Base-by-base conservation (phyloP, 2,329 filamentous ascomycete species). In the Parastagonospora avenae region DNA sequence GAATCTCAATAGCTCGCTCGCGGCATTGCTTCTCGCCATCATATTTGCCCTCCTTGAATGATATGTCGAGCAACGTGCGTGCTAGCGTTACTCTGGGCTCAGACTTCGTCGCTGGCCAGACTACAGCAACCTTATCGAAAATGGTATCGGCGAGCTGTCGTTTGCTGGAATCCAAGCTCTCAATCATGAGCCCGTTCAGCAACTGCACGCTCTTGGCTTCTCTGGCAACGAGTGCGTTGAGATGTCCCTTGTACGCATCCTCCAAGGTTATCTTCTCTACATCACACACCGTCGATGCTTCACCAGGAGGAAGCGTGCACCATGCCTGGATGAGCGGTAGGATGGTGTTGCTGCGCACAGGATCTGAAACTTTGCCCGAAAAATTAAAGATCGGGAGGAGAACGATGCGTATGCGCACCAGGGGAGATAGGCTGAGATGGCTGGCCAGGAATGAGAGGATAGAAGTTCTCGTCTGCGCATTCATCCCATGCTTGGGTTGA, bases 301-400 rank as follows among this genome's bases (percentile, higher is more conserved):
- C 79, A 1, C 76, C 72, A 8, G 79, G 76, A 9, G 76, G 74
- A 16, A 90, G 70, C 8, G 76, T 72, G 24, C 85, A 79, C 91
- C 91, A 96, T 66, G 81, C 80, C 49, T 84, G 80, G 29, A 96
- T 78, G 3, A 88, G 74, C 1, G 92, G 90, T n/a, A 93, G 76
- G n/a, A 97, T 76, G 16, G 89, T 79, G 58, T 89, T 86, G 1
- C 86, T 90, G 49, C 91, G 87, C 9, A 87, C 85, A 24, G 82
- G 85, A n/a, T 85, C 86, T 3, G 91, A 86, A 43, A 85, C 82
- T 65, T 91, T 91, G 43, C 79, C 79, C n/a, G 92, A 79, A 46
- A 85, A 82, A 62, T 89, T 90, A 29, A 96, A 77, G 4, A 89
- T 78, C 31, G 81, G 80, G n/a, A 97, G 78, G 8, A 97, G 76